These are phyloP conservation scores for Collybiopsis luxurians DNA, from an alignment of 768 basidiomycete species.

Conservation along the genomic window DNA sequence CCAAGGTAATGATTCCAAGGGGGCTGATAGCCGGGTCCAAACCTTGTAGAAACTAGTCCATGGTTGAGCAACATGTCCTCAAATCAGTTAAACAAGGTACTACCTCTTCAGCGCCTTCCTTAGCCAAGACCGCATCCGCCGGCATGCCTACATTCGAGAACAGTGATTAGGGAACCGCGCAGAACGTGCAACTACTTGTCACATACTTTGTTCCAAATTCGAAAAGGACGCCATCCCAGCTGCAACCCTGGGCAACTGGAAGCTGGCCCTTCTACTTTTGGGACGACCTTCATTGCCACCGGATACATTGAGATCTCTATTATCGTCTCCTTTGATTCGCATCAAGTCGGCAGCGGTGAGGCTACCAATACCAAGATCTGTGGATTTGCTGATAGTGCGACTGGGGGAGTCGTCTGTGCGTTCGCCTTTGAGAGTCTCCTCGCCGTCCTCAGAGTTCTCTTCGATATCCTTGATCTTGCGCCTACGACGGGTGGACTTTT, in stretches of 20 bases:
- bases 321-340: not conserved
- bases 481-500: conserved; percentile 19
- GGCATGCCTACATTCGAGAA: conserved; percentile 47
- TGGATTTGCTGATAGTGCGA: conserved; percentile 4
- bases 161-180: not conserved
- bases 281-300: conserved; percentile 11
- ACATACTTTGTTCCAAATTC: conserved; percentile 60
- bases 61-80: not conserved
- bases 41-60: conserved; percentile 67
- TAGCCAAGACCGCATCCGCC: conserved; percentile 79
- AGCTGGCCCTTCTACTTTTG: conserved; percentile 31
- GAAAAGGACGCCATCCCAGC: conserved; percentile 44
- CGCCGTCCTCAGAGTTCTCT: conserved; percentile 28
- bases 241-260: conserved; percentile 38
- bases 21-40: conserved; percentile 83
- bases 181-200: not conserved
- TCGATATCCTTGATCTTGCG: conserved; percentile 25
- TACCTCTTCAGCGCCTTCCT: conserved; percentile 74
- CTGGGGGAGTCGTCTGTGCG: conserved; percentile 17
- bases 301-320: not conserved
- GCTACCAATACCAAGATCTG: not conserved
- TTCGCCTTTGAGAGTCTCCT: conserved; percentile 24
- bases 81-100: conserved; percentile 14
- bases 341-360: not conserved
- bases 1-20: conserved; percentile 88